Base-by-base conservation (phyloP, 2,329 filamentous ascomycete species). In the Calonectria henricotiae region DNA sequence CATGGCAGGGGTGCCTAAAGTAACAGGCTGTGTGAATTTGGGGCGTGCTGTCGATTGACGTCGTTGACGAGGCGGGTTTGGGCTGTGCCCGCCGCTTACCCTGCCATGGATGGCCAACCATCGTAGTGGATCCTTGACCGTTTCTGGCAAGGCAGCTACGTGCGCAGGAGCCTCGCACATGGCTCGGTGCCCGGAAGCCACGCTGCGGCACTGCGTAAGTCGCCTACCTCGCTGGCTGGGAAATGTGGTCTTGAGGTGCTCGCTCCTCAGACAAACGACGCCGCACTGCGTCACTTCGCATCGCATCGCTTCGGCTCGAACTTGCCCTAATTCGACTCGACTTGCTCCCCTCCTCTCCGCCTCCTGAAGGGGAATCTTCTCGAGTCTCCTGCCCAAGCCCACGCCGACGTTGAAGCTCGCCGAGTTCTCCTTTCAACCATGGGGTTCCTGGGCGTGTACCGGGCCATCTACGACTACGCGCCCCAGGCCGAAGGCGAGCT, bases 371-470 rank as follows among this genome's bases (percentile, higher is more conserved):
- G 63, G 66, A 67, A 66, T 68, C 46, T 61, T 69, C 63, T 71
- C 41, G 70, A 76, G 67, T 67, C 70, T 65, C 63, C 58, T 68
- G 41, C 46, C 54, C 49, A 47, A 67, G 68, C 55, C 54, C 68
- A 49, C 67, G 69, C 68, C 72, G 70, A 71, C 62, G 71, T 74
- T 74, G 67, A 74, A 74, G 67, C 73, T 69, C 69, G 65, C 65
- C 67, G 63, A 74, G 61, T 69, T 61, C 73, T 68, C 69, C 70
- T 71, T 70, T 68, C 67, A 77, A 79, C 78, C 74, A 98, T 98
- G 95, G 94, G 93, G 75, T 98, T 98, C 86, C 85, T 97, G 79
- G 95, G 94, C 78, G 91, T 98, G 75, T 98, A 94, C 86, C 93
- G 91, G 81, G 96, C 95, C 79, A 80, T 98, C 79, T 98, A 97